A percentile compares a stretch with the other conserved stretches of the same genome.
Evolutionary conservation across 371 early-diverging fungal species (phyloP).

Genomic region (Mortierella sp.): DNA sequence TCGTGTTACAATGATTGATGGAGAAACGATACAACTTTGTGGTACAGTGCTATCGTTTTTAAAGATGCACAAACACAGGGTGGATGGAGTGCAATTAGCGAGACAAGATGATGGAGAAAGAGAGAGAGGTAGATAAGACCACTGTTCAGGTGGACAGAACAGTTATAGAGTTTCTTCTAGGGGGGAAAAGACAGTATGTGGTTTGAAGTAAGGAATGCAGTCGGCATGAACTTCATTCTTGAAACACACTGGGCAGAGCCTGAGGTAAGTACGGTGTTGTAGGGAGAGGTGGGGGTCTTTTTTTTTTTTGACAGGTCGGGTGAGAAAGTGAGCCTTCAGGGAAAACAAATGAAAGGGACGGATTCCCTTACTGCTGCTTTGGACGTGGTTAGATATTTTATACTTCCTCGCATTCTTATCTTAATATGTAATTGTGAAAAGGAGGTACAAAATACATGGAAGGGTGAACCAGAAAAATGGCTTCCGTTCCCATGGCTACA

Average conservation of each 20-base stretch:
- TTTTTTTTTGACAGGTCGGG: not conserved
- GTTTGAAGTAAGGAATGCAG: conserved; percentile 20
- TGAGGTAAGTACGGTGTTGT: conserved; percentile 7
- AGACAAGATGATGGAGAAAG: conserved; percentile 5
- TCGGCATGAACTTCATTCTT: conserved; percentile 18
- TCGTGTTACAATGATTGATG: not conserved
- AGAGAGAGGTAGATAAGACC: not conserved
- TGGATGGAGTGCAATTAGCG: not conserved
- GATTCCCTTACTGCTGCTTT: conserved; percentile 7
- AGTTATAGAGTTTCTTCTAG: conserved; percentile 10
- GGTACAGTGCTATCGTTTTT: not conserved
- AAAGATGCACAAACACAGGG: not conserved
- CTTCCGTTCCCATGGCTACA: too few relatives aligned
- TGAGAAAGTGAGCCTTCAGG: not conserved
- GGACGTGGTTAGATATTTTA: conserved; percentile 1
- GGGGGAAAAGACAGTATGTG: conserved; percentile 1
- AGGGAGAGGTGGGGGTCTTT: conserved; percentile 14
- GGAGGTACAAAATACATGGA: not conserved
- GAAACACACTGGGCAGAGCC: conserved; percentile 3
- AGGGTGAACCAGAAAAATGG: not conserved
- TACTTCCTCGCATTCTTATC: not conserved
- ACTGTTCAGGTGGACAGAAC: not conserved
- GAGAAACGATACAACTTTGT: not conserved
- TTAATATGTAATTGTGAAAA: not conserved
- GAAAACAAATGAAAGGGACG: not conserved